Percentiles rank a stretch among this genome's conserved stretches.
Evolutionary conservation across 805 yeast species (phyloP).

Genomic region (Scheffersomyces coipomensis): DNA sequence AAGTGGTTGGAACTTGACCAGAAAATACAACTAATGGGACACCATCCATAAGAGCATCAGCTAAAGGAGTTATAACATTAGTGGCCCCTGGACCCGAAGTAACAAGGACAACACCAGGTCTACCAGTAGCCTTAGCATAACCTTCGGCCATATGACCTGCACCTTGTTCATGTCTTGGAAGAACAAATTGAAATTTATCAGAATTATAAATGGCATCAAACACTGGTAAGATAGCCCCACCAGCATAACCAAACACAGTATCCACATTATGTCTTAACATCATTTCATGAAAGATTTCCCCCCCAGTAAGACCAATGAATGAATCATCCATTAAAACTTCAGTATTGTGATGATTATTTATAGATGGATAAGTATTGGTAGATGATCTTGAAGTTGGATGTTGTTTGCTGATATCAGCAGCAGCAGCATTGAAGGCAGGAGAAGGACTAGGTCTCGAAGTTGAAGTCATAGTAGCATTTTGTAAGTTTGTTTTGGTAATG

Average conservation of each 20-base stretch:
- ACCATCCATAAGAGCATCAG: constrained; percentile 97
- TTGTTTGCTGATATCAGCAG: constrained; percentile 10
- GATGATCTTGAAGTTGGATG: not conserved
- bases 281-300: constrained; percentile 98
- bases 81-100: constrained; percentile 99
- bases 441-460: constrained; percentile 44
- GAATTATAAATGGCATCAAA: constrained; percentile 96
- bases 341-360: constrained; percentile 5
- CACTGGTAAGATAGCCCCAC: constrained; percentile 98
- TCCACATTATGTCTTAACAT: constrained; percentile 95
- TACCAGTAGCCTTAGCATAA: constrained; percentile 92
- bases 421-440: constrained; percentile 46
- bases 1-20: constrained; percentile 94
- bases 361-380: not conserved
- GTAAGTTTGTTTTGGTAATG: constrained; percentile 28
- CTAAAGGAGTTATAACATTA: constrained; percentile 97
- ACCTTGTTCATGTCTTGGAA: constrained; percentile 98
- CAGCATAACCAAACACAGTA: constrained; percentile 96
- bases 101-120: constrained; percentile 95
- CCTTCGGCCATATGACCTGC: constrained; percentile 99
- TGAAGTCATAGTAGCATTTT: constrained; percentile 28
- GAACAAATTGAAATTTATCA: constrained; percentile 79
- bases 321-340: constrained; percentile 66
- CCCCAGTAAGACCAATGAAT: constrained; percentile 95
- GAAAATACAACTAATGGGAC: constrained; percentile 95